A percentile compares a stretch with the other conserved stretches of the same genome.
Evolutionary conservation across 495 filamentous ascomycete species (phyloP).

Genomic region (Penicillium arizonense): DNA sequence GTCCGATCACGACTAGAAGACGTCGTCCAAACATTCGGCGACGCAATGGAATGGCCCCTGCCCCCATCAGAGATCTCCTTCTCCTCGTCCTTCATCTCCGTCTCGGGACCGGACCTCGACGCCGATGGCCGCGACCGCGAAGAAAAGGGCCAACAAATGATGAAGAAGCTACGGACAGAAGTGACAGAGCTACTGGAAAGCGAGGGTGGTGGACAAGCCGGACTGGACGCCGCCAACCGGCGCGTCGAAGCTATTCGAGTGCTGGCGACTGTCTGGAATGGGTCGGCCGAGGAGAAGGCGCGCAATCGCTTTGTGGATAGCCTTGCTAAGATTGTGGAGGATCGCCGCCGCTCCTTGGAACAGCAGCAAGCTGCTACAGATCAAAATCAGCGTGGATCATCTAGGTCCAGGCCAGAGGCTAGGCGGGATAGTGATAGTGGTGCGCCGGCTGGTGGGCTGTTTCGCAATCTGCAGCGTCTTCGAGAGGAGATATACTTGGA

Average conservation of each 20-base stretch:
- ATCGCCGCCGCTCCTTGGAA: slow-evolving; percentile 55
- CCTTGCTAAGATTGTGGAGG: slow-evolving; percentile 59
- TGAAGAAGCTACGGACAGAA: slow-evolving; percentile 67
- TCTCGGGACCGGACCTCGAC: slow-evolving; percentile 70
- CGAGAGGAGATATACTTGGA: slow-evolving; percentile 69
- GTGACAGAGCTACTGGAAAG: slow-evolving; percentile 64
- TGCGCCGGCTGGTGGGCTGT: slow-evolving; percentile 67
- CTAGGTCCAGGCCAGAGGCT: slow-evolving; percentile 24
- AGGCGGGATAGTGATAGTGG: slow-evolving; percentile 40
- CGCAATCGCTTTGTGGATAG: slow-evolving; percentile 77
- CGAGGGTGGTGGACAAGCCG: slow-evolving; percentile 34
- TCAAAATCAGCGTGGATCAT: slow-evolving; percentile 18
- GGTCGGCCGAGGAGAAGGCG: slow-evolving; percentile 89
- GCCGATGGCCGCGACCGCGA: slow-evolving; percentile 65
- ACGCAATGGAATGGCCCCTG: slow-evolving; percentile 90
- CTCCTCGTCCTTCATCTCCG: slow-evolving; percentile 74
- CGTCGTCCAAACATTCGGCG: slow-evolving; percentile 84
- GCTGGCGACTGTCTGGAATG: slow-evolving; percentile 80
- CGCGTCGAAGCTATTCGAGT: slow-evolving; percentile 72
- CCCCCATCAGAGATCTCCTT: slow-evolving; percentile 74
- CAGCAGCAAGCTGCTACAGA: slow-evolving; percentile 50
- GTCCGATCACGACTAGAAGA: slow-evolving; percentile 79
- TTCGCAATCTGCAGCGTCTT: slow-evolving; percentile 76
- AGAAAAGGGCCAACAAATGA: slow-evolving; percentile 73
- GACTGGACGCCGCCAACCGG: slow-evolving; percentile 64